Evolutionary conservation across 2,329 filamentous ascomycete species (phyloP).

Genomic region (Xenosphaeropsis pyriputrescens): DNA sequence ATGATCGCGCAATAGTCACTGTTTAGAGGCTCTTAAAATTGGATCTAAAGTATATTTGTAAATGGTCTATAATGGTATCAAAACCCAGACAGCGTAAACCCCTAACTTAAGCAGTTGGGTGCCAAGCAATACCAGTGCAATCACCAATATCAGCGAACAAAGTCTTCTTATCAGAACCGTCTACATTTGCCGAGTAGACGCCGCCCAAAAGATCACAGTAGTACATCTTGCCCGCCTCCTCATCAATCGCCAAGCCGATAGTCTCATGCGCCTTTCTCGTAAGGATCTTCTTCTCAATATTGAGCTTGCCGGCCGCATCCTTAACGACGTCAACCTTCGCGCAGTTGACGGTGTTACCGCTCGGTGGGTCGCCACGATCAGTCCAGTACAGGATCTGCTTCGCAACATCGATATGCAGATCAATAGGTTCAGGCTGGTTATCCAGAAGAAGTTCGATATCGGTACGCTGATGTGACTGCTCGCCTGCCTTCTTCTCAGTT

Average conservation of each 20-base stretch:
- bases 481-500: constrained; percentile 21
- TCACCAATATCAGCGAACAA: constrained; percentile 4
- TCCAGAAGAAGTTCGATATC: constrained; percentile 18
- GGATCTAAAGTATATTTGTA: no score
- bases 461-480: constrained; percentile 3
- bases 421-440: constrained; percentile 37
- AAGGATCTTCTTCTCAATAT: constrained; percentile 12
- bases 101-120: no score
- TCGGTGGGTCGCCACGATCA: constrained; percentile 40
- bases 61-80: no score
- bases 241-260: constrained; percentile 28
- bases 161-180: constrained; percentile 11
- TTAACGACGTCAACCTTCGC: constrained; percentile 5
- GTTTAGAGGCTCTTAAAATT: no score
- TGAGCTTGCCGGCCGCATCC: constrained; percentile 1
- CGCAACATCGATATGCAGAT: constrained; percentile 36
- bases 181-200: constrained; percentile 21
- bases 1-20: no score
- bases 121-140: not conserved
- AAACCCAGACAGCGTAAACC: no score
- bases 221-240: constrained; percentile 20
- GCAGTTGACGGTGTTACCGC: constrained; percentile 36
- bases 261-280: constrained; percentile 26
- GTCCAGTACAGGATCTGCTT: constrained; percentile 39
- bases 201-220: constrained; percentile 24